Evolutionary conservation across 2,329 filamentous ascomycete species (phyloP), one percentile per base, ranked within the genome.

Genomic region (Penicillium crustosum): DNA sequence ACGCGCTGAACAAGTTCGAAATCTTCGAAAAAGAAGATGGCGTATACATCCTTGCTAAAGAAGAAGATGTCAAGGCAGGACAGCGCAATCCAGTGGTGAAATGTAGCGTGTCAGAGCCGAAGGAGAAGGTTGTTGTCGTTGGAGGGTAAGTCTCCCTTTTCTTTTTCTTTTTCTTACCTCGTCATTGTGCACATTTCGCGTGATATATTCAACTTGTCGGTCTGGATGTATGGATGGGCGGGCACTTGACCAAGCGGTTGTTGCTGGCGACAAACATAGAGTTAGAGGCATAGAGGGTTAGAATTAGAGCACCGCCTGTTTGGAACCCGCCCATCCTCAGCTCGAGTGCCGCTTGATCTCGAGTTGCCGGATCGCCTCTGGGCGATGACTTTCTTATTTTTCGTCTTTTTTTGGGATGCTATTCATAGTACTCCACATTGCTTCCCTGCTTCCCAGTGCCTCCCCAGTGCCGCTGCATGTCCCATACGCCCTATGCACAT

Each of bases 31-130:
- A 89, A 70, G 86, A 94, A 66, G 92, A 91, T 33, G 88, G 84
- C 6, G 87, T 97, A 2, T 97, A 92, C 73, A 85, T 99, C 62
- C 88, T 88, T 41, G 92, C 89, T 25, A 90, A 93, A 31, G 88
- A 94, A 73, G 82, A 84, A 1, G 81, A 82, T 31, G 89, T 99
- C 77, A 96, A 94, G 76, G 79, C 83, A 15, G 90, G 88, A 58
- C 84, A 89, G 63, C 83, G 91, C 63, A 84, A 84, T 68, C 86
- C 93, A 54, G 90, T 89, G 61, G 80, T 93, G 71, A 88, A 87
- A 73, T 91, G 91, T 75, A 82, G 80, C 15, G 80, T 83, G 5
- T 79, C 81, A 31, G 78, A 82, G 41, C 66, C 79, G 2, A 55
- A 64, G 3, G 77, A 81, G 17, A 83, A 90, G 56, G 87, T 88